Conservation (phyloP, 352 stramenopile genomes). For the Globisporangium ultimum region DNA sequence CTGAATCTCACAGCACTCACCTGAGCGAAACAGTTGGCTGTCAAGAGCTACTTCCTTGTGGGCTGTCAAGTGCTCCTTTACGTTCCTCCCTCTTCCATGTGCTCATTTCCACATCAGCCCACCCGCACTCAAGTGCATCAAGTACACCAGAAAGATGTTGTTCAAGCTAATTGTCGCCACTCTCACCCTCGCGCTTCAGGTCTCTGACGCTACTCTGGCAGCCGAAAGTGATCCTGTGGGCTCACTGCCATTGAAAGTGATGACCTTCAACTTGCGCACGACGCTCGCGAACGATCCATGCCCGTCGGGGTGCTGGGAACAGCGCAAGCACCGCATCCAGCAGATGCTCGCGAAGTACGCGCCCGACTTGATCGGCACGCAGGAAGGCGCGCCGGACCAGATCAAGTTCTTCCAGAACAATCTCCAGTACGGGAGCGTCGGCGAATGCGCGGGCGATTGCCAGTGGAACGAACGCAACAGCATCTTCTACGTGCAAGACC, state of each 20-base stretch:
- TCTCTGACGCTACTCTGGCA: background rate
- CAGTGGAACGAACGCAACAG: conserved; percentile 59
- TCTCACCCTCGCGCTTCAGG: background rate
- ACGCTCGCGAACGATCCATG: conserved; percentile 60
- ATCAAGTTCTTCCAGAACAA: conserved; percentile 42
- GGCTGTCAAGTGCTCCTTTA: too few species aligned
- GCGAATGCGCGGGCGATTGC: conserved; percentile 59
- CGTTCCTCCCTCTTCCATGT: too few species aligned
- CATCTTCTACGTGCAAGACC: conserved; percentile 55
- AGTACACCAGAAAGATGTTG: background rate
- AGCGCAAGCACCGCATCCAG: conserved; percentile 40
- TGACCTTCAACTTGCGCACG: conserved; percentile 76
- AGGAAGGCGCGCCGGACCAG: conserved; percentile 59
- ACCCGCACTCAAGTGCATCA: too few species aligned
- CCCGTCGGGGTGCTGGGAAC: conserved; percentile 55
- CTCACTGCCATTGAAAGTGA: conserved; percentile 33
- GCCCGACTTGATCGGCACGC: conserved; percentile 63
- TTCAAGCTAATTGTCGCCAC: background rate
- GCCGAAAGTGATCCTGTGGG: background rate
- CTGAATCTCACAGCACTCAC: too few species aligned
- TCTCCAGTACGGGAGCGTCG: conserved; percentile 39
- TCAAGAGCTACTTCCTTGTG: too few species aligned
- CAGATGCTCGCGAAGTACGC: conserved; percentile 38
- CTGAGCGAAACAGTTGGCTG: too few species aligned
- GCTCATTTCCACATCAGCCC: too few species aligned